A percentile compares a stretch with the other conserved stretches of the same genome.
Evolutionary conservation across 176 grass and related monocot genomes (phyloP).

Genomic region (Bothriochloa decipiens): DNA sequence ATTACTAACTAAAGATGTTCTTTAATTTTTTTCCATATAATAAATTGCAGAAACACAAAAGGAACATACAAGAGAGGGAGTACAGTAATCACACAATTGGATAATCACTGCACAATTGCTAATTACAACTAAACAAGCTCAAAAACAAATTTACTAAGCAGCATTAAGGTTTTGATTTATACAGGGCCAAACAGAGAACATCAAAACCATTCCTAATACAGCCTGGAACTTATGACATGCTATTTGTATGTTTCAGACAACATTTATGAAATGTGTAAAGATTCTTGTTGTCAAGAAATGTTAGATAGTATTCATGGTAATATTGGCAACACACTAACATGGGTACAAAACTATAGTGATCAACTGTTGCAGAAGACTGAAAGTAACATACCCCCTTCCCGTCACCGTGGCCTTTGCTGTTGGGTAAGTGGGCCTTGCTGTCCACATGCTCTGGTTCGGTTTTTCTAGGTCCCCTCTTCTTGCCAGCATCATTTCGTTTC

Average conservation of each 20-base stretch:
- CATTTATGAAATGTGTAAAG: neutral
- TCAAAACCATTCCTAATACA: neutral
- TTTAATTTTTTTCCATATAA: neutral
- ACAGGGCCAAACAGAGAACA: neutral
- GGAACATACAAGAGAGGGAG: neutral
- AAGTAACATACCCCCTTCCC: slow-evolving; percentile 10
- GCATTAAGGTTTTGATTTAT: neutral
- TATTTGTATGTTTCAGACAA: neutral
- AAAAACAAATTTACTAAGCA: neutral
- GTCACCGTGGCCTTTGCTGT: neutral
- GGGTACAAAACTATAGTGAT: neutral
- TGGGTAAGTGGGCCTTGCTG: neutral
- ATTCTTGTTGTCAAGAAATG: neutral
- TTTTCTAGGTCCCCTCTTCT: neutral
- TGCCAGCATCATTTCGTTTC: slow-evolving; percentile 17
- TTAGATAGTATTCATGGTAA: neutral
- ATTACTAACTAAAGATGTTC: neutral
- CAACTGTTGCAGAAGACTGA: neutral
- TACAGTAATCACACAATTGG: neutral
- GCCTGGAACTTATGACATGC: neutral
- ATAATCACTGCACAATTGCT: neutral
- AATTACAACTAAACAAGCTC: neutral
- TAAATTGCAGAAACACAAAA: neutral
- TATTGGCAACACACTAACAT: neutral
- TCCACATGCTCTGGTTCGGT: neutral